Conservation (phyloP, 495 filamentous ascomycete genomes). For the Lasiosphaeriaceae sp. region DNA sequence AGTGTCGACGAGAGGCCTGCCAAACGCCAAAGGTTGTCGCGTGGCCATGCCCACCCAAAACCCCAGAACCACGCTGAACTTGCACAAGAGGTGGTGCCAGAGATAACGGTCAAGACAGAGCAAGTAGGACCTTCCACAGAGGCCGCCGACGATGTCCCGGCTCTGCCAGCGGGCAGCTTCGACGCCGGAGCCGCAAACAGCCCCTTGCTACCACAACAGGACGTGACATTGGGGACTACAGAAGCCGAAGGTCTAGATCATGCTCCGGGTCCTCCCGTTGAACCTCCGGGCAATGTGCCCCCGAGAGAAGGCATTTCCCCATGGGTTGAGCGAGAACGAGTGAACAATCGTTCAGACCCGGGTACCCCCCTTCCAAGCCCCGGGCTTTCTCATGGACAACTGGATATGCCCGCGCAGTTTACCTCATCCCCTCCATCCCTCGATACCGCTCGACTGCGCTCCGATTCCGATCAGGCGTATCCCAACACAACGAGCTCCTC, state of each 20-base stretch:
- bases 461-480: neutral
- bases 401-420: neutral
- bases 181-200: neutral
- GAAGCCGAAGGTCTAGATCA: slow-evolving; percentile 9
- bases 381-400: neutral
- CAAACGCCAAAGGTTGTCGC: slow-evolving; percentile 39
- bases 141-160: neutral
- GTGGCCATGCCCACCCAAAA: slow-evolving; percentile 15
- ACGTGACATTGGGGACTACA: slow-evolving; percentile 3
- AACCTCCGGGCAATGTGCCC: too few species aligned
- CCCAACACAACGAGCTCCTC: slow-evolving; percentile 32
- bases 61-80: slow-evolving; percentile 1
- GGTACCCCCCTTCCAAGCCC: slow-evolving; percentile 16
- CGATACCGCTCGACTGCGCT: slow-evolving; percentile 3
- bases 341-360: neutral
- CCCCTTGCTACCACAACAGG: neutral
- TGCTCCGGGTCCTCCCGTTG: slow-evolving; percentile 11
- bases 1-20: slow-evolving; percentile 28
- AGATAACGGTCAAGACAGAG: neutral
- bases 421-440: slow-evolving; percentile 22
- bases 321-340: neutral
- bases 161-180: neutral
- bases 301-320: neutral
- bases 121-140: neutral
- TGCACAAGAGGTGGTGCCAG: neutral